Base-by-base conservation (phyloP, 257 asterid genomes). In the Marsdenia floribunda region DNA sequence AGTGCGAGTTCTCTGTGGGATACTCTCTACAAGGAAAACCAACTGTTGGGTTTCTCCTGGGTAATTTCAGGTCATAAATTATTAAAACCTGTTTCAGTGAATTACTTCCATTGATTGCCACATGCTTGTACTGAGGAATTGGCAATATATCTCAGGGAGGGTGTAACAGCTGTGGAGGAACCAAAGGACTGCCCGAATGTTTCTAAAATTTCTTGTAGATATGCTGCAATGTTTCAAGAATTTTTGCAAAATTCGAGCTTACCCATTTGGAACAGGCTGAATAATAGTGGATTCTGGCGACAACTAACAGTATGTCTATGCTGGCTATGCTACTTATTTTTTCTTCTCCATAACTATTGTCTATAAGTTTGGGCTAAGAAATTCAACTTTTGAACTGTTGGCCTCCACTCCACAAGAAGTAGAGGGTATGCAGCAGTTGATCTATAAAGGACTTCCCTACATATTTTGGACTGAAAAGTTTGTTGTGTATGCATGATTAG, bases 281-380 rank as follows among this genome's bases (percentile, higher is more conserved):
- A 92, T 82, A 95, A 92, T 88, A 68, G 85, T 40, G 99, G 99
- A 76, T 92, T 95, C 86, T 95, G 99, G 99, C 98, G 98, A 70
- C 99, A 95, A 76, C 91, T 95, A 68, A 95, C 99, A 18, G 98
- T 93, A 84, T 70, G 80, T 81, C 67, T 58, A 46, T 38, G 6
- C 68, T 69, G 64, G 64, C 76, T 71, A 12, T 38, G 70, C 74
- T 54, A 64, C 71, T 8, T 38, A 38, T 68, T 73, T 38, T 2
- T 26, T 33, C 22, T 47, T 35, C 10, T 22, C 10, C 53, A 16
- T 63, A 16, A 49, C 37, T 49, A 38, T n/a, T 42, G 60, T 55
- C 60, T 15, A 63, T 26, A 64, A 19, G 21, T 1, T 26, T 22
- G 7, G 24, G 15, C 21, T 18, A 57, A 10, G 44, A 42, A 54